Evolutionary conservation across 2,329 filamentous ascomycete species (phyloP), one percentile per base, ranked within the genome.

Genomic region (Thyridium curvatum): DNA sequence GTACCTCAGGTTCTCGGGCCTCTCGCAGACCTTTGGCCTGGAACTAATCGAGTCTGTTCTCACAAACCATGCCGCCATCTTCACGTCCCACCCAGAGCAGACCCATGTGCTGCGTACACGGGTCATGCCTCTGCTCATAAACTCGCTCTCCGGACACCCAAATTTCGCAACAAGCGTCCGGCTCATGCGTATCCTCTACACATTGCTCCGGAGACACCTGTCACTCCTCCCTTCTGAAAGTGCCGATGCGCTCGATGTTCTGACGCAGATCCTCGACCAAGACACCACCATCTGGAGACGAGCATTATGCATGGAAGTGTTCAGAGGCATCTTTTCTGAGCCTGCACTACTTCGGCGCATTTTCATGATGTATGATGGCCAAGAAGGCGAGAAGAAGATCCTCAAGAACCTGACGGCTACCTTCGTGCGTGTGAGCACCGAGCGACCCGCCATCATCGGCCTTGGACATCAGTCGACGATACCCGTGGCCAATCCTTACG

Each of bases 31-130:
- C 1, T 93, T 94, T 50, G 86, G 89, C 6, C 66, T 98, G 2
- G 93, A 98, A 56, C 72, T 97, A 39, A 88, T 98, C 50, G 90
- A 96, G 61, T 91, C 88, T 1, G 81, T 95, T 38, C 68, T 98
- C 42, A 83, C 84, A 17, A 94, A 90, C 51, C 88, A 96, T 65
- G 77, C 82, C n/a, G 70, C 73, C 37, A 78, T 94, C 18, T 93
- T 97, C 58, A 69, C 81, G 14, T 69, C 72, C 3, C 89, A 96
- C 54, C 72, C 79, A 1, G 90, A 96, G 54, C 85, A 94, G 58
- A 77, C 84, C 5, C 75, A 91, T 47, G 78, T 94, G 30, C 69
- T 97, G 30, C 80, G 86, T 18, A 71, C 74, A 4, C 75, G 84
- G 35, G 77, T 96, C 3, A 85, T 96, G 76, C 90, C 91, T 3